These are phyloP conservation scores for Cryphonectria nitschkei DNA, from an alignment of 2,329 filamentous ascomycete species.

Conservation along the genomic window DNA sequence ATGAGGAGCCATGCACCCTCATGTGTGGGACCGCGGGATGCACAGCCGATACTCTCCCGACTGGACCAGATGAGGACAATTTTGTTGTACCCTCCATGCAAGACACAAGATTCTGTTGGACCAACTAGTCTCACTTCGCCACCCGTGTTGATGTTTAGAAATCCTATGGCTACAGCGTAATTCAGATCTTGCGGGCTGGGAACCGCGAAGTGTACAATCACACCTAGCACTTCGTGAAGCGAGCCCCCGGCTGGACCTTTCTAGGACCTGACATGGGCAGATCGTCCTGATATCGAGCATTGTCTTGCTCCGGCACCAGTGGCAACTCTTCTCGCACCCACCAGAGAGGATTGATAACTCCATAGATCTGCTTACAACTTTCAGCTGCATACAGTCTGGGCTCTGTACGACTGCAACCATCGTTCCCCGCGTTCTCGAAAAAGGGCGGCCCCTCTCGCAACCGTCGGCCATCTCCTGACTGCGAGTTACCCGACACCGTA, in stretches of 20 bases:
- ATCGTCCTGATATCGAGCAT: neutral
- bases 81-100: slow-evolving; percentile 17
- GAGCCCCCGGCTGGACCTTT: neutral
- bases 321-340: neutral
- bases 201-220: neutral
- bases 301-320: neutral
- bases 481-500: neutral
- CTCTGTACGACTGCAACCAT: neutral
- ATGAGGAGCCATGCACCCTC: slow-evolving; percentile 17
- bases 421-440: neutral
- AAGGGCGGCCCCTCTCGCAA: slow-evolving; percentile 3
- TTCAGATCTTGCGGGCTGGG: neutral
- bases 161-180: neutral
- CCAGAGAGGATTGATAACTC: neutral
- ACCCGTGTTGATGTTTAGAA: slow-evolving; percentile 14
- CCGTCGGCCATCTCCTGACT: neutral
- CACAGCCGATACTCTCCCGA: slow-evolving; percentile 11
- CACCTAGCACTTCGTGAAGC: neutral
- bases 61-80: slow-evolving; percentile 9
- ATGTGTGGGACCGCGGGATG: slow-evolving; percentile 10
- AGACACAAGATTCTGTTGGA: slow-evolving; percentile 8
- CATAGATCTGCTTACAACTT: neutral
- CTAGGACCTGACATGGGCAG: neutral
- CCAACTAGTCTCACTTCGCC: slow-evolving; percentile 23
- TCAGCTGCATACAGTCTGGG: neutral